These are phyloP conservation scores for Scorias spongiosa DNA, from an alignment of 2,329 filamentous ascomycete species.

Conservation along the genomic window DNA sequence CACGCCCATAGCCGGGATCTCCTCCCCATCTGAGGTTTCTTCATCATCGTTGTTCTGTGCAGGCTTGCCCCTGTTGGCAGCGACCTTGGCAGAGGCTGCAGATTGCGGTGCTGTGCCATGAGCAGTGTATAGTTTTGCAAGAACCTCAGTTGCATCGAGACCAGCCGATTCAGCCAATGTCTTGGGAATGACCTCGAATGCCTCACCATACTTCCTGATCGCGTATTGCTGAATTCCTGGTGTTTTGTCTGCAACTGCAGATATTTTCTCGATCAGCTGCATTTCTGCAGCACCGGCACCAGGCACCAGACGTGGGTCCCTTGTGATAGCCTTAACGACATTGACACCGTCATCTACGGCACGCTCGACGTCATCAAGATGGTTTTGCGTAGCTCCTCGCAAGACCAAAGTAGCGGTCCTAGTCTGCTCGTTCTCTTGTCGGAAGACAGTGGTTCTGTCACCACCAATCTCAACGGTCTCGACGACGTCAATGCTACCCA, in stretches of 20 bases:
- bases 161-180: slow-evolving; percentile 90
- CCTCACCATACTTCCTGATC: slow-evolving; percentile 93
- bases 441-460: slow-evolving; percentile 94
- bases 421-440: slow-evolving; percentile 85
- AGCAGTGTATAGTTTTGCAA: slow-evolving; percentile 82
- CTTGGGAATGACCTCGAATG: slow-evolving; percentile 91
- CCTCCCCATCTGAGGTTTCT: slow-evolving; percentile 41
- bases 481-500: slow-evolving; percentile 86
- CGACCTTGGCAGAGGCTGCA: not conserved
- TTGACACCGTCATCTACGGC: slow-evolving; percentile 97
- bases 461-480: slow-evolving; percentile 84
- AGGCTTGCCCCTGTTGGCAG: slow-evolving; percentile 1
- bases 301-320: slow-evolving; percentile 77
- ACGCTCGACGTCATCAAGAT: slow-evolving; percentile 91
- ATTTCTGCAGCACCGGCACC: slow-evolving; percentile 91
- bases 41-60: slow-evolving; percentile 17
- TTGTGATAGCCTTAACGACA: slow-evolving; percentile 94
- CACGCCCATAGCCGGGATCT: slow-evolving; percentile 80
- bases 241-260: slow-evolving; percentile 79
- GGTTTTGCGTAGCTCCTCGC: slow-evolving; percentile 91
- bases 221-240: slow-evolving; percentile 87
- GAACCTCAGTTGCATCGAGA: slow-evolving; percentile 89
- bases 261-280: slow-evolving; percentile 84
- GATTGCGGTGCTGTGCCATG: slow-evolving; percentile 34
- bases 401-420: slow-evolving; percentile 89